These are phyloP conservation scores for Physcomitrellopsis africana DNA, from an alignment of 225 moss, liverwort and hornwort genomes.

Conservation along the genomic window DNA sequence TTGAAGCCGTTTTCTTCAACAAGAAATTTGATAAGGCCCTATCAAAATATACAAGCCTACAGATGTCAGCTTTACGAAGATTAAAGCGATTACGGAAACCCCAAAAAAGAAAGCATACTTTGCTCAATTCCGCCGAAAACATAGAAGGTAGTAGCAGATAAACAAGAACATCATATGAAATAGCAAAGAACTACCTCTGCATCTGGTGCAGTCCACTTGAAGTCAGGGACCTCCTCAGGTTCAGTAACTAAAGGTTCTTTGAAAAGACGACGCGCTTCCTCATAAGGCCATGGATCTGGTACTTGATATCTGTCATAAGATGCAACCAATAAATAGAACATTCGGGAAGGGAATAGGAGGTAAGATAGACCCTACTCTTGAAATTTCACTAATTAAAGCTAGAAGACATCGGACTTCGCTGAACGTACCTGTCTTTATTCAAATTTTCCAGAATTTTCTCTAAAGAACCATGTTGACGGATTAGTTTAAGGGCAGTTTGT, in stretches of 20 bases:
- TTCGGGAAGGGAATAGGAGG: slow-evolving; percentile 2
- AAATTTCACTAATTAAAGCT: neutral
- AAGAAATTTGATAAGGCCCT: slow-evolving; percentile 85
- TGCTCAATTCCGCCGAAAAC: neutral
- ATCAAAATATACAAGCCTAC: neutral
- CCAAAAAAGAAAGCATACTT: neutral
- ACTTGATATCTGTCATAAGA: slow-evolving; percentile 73
- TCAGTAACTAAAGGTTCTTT: slow-evolving; percentile 86
- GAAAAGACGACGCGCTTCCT: slow-evolving; percentile 91
- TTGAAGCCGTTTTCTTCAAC: slow-evolving; percentile 98
- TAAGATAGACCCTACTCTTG: neutral
- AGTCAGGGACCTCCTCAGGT: slow-evolving; percentile 60
- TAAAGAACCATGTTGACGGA: slow-evolving; percentile 83
- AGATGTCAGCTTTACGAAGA: slow-evolving; percentile 26
- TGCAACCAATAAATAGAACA: slow-evolving; percentile 22
- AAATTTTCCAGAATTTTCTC: slow-evolving; percentile 81
- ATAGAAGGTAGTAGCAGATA: neutral
- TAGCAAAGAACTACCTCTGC: slow-evolving; percentile 60
- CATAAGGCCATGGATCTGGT: slow-evolving; percentile 89
- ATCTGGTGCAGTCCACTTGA: slow-evolving; percentile 90
- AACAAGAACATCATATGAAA: slow-evolving; percentile 6
- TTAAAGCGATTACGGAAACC: neutral
- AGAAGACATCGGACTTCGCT: neutral
- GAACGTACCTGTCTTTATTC: slow-evolving; percentile 73
- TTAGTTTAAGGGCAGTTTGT: slow-evolving; percentile 89